phyloP scores from a whole-genome alignment of 2,329 filamentous ascomycete genomes.

The Annulohypoxylon truncatum region DNA sequence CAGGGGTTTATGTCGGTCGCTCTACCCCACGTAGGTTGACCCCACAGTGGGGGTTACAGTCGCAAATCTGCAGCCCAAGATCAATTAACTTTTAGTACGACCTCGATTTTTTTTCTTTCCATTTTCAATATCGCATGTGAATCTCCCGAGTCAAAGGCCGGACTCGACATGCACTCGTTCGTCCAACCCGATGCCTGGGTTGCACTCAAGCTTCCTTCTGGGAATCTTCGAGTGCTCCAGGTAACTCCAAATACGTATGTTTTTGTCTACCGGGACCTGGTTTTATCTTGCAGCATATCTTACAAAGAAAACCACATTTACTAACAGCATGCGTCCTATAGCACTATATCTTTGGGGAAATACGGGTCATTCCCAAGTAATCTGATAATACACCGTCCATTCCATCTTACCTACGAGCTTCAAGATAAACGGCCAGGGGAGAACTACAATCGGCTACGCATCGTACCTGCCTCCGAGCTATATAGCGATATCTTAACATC shows the following conservation, averaged over 20 bases:
- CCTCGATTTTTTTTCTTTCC: constrained; percentile 12
- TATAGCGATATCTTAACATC: constrained; percentile 79
- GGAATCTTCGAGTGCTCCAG: constrained; percentile 67
- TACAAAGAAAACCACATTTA: constrained; percentile 8
- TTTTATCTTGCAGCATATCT: no score
- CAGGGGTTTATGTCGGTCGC: constrained; percentile 4
- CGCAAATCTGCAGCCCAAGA: constrained; percentile 20
- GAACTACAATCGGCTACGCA: constrained; percentile 75
- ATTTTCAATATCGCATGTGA: constrained; percentile 10
- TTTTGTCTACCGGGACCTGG: constrained; percentile 1
- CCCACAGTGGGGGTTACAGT: constrained; percentile 32
- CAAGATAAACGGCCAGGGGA: constrained; percentile 75
- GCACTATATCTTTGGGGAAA: constrained; percentile 89
- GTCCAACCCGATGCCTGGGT: constrained; percentile 71
- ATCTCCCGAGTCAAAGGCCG: not conserved
- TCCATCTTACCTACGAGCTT: constrained; percentile 91
- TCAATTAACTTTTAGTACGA: constrained; percentile 5
- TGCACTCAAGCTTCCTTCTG: constrained; percentile 69
- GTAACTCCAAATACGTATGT: constrained; percentile 70
- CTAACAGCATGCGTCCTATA: constrained; percentile 53
- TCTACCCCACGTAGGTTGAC: constrained; percentile 12
- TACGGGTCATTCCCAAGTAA: constrained; percentile 92
- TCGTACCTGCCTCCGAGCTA: constrained; percentile 84
- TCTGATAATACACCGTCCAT: constrained; percentile 89
- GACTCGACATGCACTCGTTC: constrained; percentile 54